Conservation (phyloP, 345 rosid genomes). For the Lepidium africanum region DNA sequence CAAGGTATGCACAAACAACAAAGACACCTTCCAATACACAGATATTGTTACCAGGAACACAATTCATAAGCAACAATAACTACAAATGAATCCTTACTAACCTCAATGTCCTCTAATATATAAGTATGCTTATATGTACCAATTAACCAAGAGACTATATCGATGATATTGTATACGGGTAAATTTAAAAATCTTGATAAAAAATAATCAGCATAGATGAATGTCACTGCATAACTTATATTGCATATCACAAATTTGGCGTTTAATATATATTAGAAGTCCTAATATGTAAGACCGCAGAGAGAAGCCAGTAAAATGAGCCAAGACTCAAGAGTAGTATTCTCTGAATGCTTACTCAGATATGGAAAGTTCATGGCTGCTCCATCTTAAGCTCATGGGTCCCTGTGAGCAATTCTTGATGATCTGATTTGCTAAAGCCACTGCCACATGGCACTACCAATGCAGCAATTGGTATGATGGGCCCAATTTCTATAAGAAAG, state of each 20-base stretch:
- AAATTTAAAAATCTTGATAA: not conserved
- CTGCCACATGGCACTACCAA: slow-evolving; percentile 20
- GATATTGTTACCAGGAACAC: not conserved
- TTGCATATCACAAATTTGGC: slow-evolving; percentile 14
- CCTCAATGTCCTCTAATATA: not conserved
- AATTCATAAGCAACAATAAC: not conserved
- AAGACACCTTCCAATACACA: not conserved
- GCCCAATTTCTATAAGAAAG: slow-evolving; percentile 14
- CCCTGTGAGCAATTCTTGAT: slow-evolving; percentile 23
- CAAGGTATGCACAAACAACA: not conserved
- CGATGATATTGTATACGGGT: not conserved
- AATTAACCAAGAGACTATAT: not conserved
- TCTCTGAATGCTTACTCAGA: slow-evolving; percentile 4
- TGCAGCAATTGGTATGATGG: slow-evolving; percentile 22
- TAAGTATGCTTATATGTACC: not conserved
- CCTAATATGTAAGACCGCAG: not conserved
- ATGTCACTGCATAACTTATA: slow-evolving; percentile 5
- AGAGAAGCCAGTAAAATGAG: slow-evolving; percentile 2
- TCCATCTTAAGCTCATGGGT: slow-evolving; percentile 26
- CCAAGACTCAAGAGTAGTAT: slow-evolving; percentile 20
- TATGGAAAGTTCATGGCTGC: slow-evolving; percentile 21
- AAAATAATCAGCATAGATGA: slow-evolving; percentile 2
- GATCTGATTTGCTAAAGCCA: slow-evolving; percentile 21
- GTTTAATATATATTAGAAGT: not conserved
- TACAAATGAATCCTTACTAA: not conserved